Evolutionary conservation across 257 asterid genomes (phyloP), one percentile per base, ranked within the genome.

Genomic region (Plantago ovata): DNA sequence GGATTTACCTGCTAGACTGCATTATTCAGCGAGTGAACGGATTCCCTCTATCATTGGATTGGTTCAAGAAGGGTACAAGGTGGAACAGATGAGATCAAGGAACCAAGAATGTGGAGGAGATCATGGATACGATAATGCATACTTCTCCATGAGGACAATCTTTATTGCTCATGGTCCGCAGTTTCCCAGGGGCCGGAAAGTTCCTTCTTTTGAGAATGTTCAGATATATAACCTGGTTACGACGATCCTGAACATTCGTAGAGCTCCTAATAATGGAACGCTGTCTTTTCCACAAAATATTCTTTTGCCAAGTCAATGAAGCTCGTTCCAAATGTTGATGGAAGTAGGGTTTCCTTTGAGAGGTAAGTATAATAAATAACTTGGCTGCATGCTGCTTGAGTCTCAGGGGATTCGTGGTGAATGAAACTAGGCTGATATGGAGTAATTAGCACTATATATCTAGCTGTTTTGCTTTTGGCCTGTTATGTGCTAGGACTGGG

Each of bases 51-150:
- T 86, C 63, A 75, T 86, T 33, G 95, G 95, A 32, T 50, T 86
- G 56, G 20, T 81, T 7, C 87, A 76, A 10, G 95, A 86, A 64
- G 87, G 89, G 55, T 86, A 62, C 62, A 86, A 81, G 79, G 85
- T 86, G 63, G 87, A 79, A 69, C 81, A 79, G 51, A 81, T 70
- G 64, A 79, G 75, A 42, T 49, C 69, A 2, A 66, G 12, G 45
- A 70, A 54, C 59, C 78, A 71, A 71, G 94, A 87, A 59, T 87
- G 95, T 60, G 95, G 95, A 65, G 95, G 95, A 52, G 69, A 85
- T 1, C 95, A 87, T 74, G 95, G 95, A 6, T 87, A 84, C 56
- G 94, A 87, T 58, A 87, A 84, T 61, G 84, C 78, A 0, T 58
- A 72, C 53, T 84, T 84, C 77, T 87, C 95, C 18, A 84, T 87